phyloP scores from a whole-genome alignment of 2,329 filamentous ascomycete genomes.

The Curvularia sp. region DNA sequence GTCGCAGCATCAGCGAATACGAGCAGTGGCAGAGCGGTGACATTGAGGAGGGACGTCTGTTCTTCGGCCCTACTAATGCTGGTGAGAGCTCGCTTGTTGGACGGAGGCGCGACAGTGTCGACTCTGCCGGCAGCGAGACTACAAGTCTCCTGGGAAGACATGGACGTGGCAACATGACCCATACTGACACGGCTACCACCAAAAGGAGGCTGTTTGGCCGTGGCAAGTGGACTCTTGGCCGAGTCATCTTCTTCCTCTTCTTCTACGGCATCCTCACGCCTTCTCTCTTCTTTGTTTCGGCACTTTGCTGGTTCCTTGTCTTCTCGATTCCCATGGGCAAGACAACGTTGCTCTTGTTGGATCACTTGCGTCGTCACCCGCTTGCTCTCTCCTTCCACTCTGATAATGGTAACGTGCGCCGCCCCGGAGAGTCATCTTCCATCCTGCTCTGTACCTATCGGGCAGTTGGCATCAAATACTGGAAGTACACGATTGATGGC shows the following conservation, averaged over 20 bases:
- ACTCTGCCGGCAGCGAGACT: conserved; percentile 85
- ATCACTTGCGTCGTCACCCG: conserved; percentile 90
- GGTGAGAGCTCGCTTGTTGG: conserved; percentile 79
- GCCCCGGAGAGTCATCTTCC: conserved; percentile 74
- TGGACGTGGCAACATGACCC: conserved; percentile 57
- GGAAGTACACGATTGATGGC: conserved; percentile 98
- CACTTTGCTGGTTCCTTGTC: conserved; percentile 92
- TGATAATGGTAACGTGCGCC: conserved; percentile 76
- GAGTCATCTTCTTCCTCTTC: conserved; percentile 94
- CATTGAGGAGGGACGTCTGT: conserved; percentile 90
- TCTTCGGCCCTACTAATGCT: conserved; percentile 83
- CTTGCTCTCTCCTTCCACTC: conserved; percentile 92
- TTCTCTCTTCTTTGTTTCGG: conserved; percentile 81
- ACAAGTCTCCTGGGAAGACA: conserved; percentile 82
- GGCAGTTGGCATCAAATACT: conserved; percentile 92
- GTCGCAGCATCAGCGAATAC: conserved; percentile 96
- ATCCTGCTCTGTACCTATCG: conserved; percentile 97
- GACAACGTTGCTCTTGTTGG: conserved; percentile 85
- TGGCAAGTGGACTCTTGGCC: conserved; percentile 92
- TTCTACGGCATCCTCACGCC: conserved; percentile 94
- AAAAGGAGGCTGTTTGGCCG: conserved; percentile 93
- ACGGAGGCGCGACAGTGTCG: conserved; percentile 84
- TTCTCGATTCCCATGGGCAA: conserved; percentile 99
- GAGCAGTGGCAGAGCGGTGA: conserved; percentile 99
- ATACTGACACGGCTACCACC: conserved; percentile 52